A percentile compares a stretch with the other conserved stretches of the same genome.
phyloP scores from a whole-genome alignment of 805 yeast species.

The Starmerella ratchasimensis region DNA sequence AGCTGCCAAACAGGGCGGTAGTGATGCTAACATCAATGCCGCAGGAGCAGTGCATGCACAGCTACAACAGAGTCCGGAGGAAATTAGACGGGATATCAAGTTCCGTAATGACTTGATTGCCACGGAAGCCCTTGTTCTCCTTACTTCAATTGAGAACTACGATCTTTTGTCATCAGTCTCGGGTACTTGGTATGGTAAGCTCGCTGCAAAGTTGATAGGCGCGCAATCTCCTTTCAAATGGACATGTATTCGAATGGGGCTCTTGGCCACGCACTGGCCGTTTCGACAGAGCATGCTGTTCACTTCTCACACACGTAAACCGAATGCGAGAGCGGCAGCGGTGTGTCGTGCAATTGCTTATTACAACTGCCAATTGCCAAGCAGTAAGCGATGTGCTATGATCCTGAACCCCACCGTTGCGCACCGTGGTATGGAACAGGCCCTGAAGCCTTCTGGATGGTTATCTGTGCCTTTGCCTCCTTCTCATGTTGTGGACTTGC shows the following conservation, averaged over 20 bases:
- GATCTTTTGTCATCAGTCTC: conserved; percentile 29
- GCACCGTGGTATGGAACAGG: conserved; percentile 26
- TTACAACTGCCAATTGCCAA: conserved; percentile 27
- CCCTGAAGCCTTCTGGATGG: conserved; percentile 32
- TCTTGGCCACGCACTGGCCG: conserved; percentile 36
- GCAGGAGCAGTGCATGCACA: conserved; percentile 13
- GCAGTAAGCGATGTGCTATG: conserved; percentile 26
- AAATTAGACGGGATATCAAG: conserved; percentile 20
- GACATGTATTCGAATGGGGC: conserved; percentile 30
- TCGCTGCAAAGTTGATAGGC: conserved; percentile 25
- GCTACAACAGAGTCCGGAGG: conserved; percentile 20
- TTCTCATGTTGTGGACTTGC: conserved; percentile 31
- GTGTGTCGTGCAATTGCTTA: conserved; percentile 28
- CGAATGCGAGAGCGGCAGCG: conserved; percentile 32
- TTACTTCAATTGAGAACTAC: conserved; percentile 29
- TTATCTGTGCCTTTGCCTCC: conserved; percentile 27
- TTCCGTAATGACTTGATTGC: conserved; percentile 28
- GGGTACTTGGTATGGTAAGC: conserved; percentile 20
- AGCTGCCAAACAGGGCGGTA: conserved; percentile 17
- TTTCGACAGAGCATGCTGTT: conserved; percentile 31
- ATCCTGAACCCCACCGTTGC: conserved; percentile 31
- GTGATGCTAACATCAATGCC: conserved; percentile 9
- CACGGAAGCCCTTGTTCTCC: conserved; percentile 32
- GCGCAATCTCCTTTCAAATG: conserved; percentile 25
- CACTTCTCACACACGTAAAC: conserved; percentile 29